A percentile compares a stretch with the other conserved stretches of the same genome.
These are phyloP conservation scores for Trichophaea hybrida DNA, from an alignment of 2,329 filamentous ascomycete species.

Conservation along the genomic window DNA sequence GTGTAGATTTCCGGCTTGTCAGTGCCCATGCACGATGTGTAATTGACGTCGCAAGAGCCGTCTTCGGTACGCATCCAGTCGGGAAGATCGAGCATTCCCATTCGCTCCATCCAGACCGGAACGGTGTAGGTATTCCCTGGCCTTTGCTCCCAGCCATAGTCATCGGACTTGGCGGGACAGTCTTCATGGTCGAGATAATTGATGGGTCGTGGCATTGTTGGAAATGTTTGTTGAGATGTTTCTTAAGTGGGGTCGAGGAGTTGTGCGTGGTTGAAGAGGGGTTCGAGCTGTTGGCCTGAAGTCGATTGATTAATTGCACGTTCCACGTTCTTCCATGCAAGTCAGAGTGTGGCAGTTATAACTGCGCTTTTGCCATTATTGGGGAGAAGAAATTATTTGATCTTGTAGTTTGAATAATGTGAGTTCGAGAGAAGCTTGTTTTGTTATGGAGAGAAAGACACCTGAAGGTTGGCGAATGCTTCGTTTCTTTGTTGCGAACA, in stretches of 20 bases:
- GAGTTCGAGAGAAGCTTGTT: too few species aligned
- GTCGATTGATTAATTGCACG: too few species aligned
- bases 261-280: background rate
- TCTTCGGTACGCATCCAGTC: background rate
- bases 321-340: too few species aligned
- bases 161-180: background rate
- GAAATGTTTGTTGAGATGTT: background rate
- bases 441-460: too few species aligned
- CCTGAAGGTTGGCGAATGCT: too few species aligned
- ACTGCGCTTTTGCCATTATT: too few species aligned
- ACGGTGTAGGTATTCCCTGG: background rate
- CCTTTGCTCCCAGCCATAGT: background rate
- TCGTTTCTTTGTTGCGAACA: too few species aligned
- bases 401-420: too few species aligned
- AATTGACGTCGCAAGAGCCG: background rate
- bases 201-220: background rate
- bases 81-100: background rate
- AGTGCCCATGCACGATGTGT: background rate
- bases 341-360: too few species aligned
- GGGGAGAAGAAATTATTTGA: too few species aligned
- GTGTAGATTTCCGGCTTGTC: background rate
- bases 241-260: background rate
- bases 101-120: slow-evolving; percentile 1
- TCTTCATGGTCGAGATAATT: background rate
- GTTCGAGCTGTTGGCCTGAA: too few species aligned